These are phyloP conservation scores for Cenococcum geophilum DNA, from an alignment of 495 filamentous ascomycete genomes.

Conservation along the genomic window DNA sequence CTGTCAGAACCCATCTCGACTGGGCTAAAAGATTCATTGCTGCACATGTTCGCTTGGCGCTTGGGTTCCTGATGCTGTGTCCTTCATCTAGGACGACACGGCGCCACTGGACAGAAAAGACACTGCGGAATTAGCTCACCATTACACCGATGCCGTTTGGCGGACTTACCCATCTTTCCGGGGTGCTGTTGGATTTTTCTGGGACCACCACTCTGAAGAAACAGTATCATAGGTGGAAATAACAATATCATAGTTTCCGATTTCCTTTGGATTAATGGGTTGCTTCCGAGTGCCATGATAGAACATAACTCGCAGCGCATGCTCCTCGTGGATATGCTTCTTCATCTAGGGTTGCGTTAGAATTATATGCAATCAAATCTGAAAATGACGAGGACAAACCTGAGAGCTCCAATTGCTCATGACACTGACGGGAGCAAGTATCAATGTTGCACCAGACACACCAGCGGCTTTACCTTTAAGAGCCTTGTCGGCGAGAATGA, in stretches of 20 bases:
- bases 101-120: conserved; percentile 68
- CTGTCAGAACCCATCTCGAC: conserved; percentile 73
- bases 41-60: conserved; percentile 63
- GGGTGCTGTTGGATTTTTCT: conserved; percentile 21
- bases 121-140: conserved; percentile 31
- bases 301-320: conserved; percentile 58
- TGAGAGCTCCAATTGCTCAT: conserved; percentile 93
- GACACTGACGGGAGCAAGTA: conserved; percentile 76
- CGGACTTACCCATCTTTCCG: conserved; percentile 23
- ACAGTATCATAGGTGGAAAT: conserved; percentile 72
- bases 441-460: conserved; percentile 55
- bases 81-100: conserved; percentile 85
- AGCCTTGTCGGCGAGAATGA: conserved; percentile 58
- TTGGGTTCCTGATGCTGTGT: conserved; percentile 74
- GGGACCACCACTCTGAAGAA: conserved; percentile 26
- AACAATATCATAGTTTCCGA: conserved; percentile 63
- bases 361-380: background rate
- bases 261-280: conserved; percentile 46
- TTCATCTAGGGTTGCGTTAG: conserved; percentile 44
- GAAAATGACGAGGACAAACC: conserved; percentile 5
- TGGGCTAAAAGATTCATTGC: conserved; percentile 60
- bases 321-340: conserved; percentile 59
- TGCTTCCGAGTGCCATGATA: conserved; percentile 67
- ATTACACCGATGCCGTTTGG: conserved; percentile 35
- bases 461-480: conserved; percentile 35